Evolutionary conservation across 345 rosid genomes (phyloP).

Genomic region (Abelmoschus esculentus): DNA sequence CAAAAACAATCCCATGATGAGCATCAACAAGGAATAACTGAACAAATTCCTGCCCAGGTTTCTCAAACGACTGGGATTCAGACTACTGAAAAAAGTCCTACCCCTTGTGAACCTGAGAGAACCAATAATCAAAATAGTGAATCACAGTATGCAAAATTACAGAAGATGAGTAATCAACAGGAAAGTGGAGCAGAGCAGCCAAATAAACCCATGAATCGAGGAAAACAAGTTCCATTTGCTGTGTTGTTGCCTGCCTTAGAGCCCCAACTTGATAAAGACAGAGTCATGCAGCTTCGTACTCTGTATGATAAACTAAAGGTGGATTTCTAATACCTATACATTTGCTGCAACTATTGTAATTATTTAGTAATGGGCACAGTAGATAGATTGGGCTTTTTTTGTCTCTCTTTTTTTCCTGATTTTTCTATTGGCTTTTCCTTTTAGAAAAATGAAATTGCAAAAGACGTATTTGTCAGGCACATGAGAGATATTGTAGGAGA

Average conservation of each 20-base stretch:
- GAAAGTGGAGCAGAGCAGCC: slow-evolving; percentile 44
- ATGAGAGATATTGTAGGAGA: slow-evolving; percentile 88
- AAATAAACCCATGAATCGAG: slow-evolving; percentile 32
- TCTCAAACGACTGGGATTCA: slow-evolving; percentile 45
- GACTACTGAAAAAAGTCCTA: slow-evolving; percentile 44
- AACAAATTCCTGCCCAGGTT: slow-evolving; percentile 39
- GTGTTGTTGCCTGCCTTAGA: slow-evolving; percentile 66
- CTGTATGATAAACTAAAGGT: slow-evolving; percentile 61
- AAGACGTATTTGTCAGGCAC: slow-evolving; percentile 74
- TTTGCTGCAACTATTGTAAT: slow-evolving; percentile 15
- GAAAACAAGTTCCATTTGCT: slow-evolving; percentile 75
- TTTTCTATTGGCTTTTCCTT: slow-evolving; percentile 21
- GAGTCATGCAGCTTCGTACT: slow-evolving; percentile 84
- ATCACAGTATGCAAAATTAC: slow-evolving; percentile 50
- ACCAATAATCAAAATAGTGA: slow-evolving; percentile 40
- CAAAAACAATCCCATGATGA: slow-evolving; percentile 49
- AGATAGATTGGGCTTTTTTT: neutral
- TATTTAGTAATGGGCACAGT: slow-evolving; percentile 6
- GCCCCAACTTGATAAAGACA: slow-evolving; percentile 84
- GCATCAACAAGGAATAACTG: slow-evolving; percentile 33
- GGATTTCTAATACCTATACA: slow-evolving; percentile 11
- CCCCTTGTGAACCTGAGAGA: slow-evolving; percentile 40
- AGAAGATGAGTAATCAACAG: slow-evolving; percentile 66
- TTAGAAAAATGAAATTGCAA: slow-evolving; percentile 81
- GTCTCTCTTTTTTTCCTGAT: slow-evolving; percentile 1